These are phyloP conservation scores for Ampelomyces quisqualis DNA, from an alignment of 2,329 filamentous ascomycete genomes.

Conservation along the genomic window DNA sequence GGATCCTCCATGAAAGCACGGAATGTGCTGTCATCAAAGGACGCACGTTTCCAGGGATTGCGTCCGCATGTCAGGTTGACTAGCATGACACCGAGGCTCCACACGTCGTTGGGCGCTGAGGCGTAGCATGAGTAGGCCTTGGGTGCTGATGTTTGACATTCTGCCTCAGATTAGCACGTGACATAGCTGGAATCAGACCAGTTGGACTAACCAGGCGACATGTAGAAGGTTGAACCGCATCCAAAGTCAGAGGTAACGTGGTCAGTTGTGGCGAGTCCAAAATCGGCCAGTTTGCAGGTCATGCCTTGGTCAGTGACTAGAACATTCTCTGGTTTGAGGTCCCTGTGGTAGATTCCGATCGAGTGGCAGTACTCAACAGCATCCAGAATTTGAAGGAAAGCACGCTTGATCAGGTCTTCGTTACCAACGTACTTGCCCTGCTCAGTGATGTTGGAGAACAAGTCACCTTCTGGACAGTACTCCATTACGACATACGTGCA, in stretches of 20 bases:
- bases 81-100: constrained; percentile 96
- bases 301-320: constrained; percentile 84
- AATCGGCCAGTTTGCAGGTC: constrained; percentile 94
- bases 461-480: constrained; percentile 93
- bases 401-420: constrained; percentile 79
- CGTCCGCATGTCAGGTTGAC: constrained; percentile 97
- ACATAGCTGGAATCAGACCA: constrained; percentile 3
- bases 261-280: constrained; percentile 88
- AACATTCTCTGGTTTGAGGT: constrained; percentile 98
- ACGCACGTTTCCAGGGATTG: constrained; percentile 98
- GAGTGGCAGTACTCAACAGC: constrained; percentile 94
- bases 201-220: constrained; percentile 85
- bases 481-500: constrained; percentile 97
- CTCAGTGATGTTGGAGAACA: constrained; percentile 98
- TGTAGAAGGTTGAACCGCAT: constrained; percentile 98
- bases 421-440: constrained; percentile 90
- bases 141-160: constrained; percentile 80
- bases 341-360: constrained; percentile 92
- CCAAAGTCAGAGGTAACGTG: constrained; percentile 88
- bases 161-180: constrained; percentile 53
- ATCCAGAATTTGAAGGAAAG: constrained; percentile 94
- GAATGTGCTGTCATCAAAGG: constrained; percentile 91
- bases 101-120: constrained; percentile 93
- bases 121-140: constrained; percentile 76
- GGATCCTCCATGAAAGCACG: constrained; percentile 81